A percentile compares a stretch with the other conserved stretches of the same genome.
Evolutionary conservation across 441 rosid species (phyloP).

Genomic region (Gossypium trilobum): DNA sequence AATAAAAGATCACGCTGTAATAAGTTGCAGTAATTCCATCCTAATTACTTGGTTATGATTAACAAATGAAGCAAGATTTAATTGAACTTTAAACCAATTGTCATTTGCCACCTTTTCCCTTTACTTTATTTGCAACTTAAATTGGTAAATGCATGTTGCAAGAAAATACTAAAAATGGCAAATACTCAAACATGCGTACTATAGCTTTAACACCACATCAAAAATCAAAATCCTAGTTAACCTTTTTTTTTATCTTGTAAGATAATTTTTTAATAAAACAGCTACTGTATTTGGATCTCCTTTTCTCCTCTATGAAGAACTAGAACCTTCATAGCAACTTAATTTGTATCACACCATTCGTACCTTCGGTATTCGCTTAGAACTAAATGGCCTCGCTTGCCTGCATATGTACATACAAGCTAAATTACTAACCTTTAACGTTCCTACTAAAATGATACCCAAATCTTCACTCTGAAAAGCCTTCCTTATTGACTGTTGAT

Average conservation of each 20-base stretch:
- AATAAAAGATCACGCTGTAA: background rate
- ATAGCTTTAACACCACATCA: background rate
- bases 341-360: background rate
- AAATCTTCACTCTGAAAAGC: constrained; percentile 45
- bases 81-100: background rate
- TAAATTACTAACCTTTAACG: constrained; percentile 49
- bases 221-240: constrained; percentile 4
- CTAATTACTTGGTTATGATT: background rate
- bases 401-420: constrained; percentile 7
- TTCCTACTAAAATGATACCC: constrained; percentile 58
- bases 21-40: background rate
- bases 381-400: background rate
- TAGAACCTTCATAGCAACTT: background rate
- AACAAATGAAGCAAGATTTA: background rate
- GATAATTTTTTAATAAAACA: background rate
- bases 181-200: background rate
- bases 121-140: background rate
- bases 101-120: background rate
- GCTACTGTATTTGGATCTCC: background rate
- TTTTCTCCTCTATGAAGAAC: background rate
- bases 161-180: background rate
- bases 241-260: background rate
- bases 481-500: constrained; percentile 36
- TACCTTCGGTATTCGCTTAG: background rate
- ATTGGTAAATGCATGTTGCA: background rate